Conservation (phyloP, 164 flowering plant species). For the Kingdonia uniflora region DNA sequence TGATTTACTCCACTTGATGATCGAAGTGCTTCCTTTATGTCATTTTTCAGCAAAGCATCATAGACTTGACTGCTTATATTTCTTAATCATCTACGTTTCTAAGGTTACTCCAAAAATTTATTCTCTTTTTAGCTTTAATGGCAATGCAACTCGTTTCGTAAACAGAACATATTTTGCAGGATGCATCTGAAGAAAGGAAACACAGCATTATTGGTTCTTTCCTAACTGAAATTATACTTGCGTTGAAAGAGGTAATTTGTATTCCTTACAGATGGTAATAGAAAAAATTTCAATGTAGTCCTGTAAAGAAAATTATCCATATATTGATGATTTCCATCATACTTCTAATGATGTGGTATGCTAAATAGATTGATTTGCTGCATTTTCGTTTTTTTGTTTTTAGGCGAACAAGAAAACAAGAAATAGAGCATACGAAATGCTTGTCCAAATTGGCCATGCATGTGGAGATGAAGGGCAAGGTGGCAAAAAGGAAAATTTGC, state of each 20-base stretch:
- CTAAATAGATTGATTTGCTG: too few relatives aligned
- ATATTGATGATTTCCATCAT: too few relatives aligned
- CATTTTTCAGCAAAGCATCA: constrained; percentile 89
- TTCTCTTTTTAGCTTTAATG: too few relatives aligned
- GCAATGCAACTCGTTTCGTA: too few relatives aligned
- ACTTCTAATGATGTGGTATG: too few relatives aligned
- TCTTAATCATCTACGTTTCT: constrained; percentile 47
- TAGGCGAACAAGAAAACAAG: constrained; percentile 93
- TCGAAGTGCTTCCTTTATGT: constrained; percentile 64
- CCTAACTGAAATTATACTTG: constrained; percentile 85
- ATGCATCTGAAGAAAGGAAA: constrained; percentile 35
- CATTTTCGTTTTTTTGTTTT: constrained; percentile 3
- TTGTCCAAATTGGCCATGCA: constrained; percentile 90
- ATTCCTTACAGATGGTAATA: not conserved
- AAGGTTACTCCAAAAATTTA: constrained; percentile 36
- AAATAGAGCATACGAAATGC: constrained; percentile 88
- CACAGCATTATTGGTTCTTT: constrained; percentile 48
- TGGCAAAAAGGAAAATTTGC: constrained; percentile 62
- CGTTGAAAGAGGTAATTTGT: constrained; percentile 77
- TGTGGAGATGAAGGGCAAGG: constrained; percentile 80
- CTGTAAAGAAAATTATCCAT: too few relatives aligned
- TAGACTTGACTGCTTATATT: constrained; percentile 82
- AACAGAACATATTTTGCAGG: constrained; percentile 25
- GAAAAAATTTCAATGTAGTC: not conserved
- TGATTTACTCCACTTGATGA: constrained; percentile 59